Percentiles rank a stretch among this genome's conserved stretches.
These are phyloP conservation scores for Cylindrodendrum hubeiense DNA, from an alignment of 2,329 filamentous ascomycete species.

Conservation along the genomic window DNA sequence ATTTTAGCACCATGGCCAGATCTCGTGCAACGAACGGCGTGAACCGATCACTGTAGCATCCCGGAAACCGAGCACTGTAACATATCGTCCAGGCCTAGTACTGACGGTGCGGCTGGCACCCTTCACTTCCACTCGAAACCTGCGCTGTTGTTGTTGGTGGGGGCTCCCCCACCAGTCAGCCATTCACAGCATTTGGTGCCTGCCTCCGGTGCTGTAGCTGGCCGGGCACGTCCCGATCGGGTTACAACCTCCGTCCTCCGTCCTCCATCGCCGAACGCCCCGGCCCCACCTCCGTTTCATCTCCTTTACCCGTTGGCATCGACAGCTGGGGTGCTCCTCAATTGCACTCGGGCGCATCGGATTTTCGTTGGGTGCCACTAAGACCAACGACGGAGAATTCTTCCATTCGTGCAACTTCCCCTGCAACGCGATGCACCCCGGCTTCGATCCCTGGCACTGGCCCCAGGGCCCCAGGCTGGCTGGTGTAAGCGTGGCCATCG, in stretches of 20 bases:
- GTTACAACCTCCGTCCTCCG: conserved; percentile 17
- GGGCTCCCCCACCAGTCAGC: background rate
- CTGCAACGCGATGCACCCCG: background rate
- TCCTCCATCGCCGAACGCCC: conserved; percentile 1
- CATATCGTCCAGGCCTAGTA: background rate
- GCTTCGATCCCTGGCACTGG: background rate
- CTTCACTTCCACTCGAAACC: background rate
- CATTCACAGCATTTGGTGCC: background rate
- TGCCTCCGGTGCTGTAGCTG: background rate
- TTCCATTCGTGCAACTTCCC: conserved; percentile 39
- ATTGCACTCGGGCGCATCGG: conserved; percentile 17
- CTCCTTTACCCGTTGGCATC: conserved; percentile 14
- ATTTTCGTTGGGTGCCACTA: background rate
- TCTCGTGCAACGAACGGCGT: background rate
- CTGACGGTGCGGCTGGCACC: background rate
- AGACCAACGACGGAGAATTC: conserved; percentile 35
- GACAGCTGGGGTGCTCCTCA: background rate
- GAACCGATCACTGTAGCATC: background rate
- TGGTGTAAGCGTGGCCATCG: conserved; percentile 11
- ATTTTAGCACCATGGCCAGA: background rate
- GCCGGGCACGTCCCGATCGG: conserved; percentile 4
- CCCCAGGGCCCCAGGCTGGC: background rate
- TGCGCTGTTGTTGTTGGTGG: background rate
- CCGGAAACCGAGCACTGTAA: background rate
- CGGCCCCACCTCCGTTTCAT: conserved; percentile 20